A percentile compares a stretch with the other conserved stretches of the same genome.
Evolutionary conservation across 805 yeast species (phyloP).

Genomic region (Pichia cephalocereana): DNA sequence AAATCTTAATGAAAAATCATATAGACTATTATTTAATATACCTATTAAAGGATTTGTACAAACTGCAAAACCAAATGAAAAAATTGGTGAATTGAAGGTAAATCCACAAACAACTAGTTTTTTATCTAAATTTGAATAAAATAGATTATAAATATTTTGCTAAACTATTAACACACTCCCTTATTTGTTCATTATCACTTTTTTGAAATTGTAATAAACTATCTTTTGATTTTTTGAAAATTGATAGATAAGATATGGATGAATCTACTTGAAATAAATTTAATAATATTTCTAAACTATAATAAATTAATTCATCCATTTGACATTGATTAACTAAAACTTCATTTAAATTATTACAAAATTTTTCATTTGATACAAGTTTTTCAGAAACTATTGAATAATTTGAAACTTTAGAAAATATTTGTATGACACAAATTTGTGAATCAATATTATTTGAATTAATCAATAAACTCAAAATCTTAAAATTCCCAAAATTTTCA

Average conservation of each 20-base stretch:
- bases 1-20: conserved; percentile 3
- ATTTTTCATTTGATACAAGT: conserved; percentile 14
- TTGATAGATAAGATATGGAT: no score
- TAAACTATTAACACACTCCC: neutral
- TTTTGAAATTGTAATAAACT: no score
- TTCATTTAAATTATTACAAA: conserved; percentile 12
- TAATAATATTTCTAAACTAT: neutral
- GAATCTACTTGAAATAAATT: no score
- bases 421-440: conserved; percentile 26
- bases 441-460: conserved; percentile 31
- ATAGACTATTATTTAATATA: conserved; percentile 10
- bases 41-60: conserved; percentile 11
- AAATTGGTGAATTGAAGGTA: conserved; percentile 8
- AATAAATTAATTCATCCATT: conserved; percentile 14
- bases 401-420: conserved; percentile 24
- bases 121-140: conserved; percentile 8
- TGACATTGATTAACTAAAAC: conserved; percentile 11
- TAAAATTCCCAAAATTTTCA: conserved; percentile 31
- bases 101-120: conserved; percentile 24
- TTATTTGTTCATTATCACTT: conserved; percentile 1
- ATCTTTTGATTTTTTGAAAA: no score
- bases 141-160: neutral
- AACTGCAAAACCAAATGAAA: conserved; percentile 15
- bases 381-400: conserved; percentile 18
- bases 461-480: conserved; percentile 31